Base-by-base conservation (phyloP, 139 green algal species). In the Auxenochlorella pyrenoidosa region DNA sequence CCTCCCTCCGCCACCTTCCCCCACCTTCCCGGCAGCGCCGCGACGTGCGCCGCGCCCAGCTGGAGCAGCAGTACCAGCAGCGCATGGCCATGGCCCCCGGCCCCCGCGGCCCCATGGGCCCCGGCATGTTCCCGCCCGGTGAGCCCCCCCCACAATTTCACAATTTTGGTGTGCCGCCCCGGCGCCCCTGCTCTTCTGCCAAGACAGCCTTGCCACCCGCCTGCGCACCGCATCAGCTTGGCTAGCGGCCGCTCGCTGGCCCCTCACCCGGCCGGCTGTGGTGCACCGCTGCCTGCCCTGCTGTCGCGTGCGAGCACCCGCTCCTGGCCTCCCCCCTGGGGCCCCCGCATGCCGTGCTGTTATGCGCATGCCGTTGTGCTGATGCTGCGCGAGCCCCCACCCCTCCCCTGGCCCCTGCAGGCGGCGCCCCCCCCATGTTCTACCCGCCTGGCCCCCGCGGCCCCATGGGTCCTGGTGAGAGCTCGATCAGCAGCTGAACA, bases 41-140 rank as follows among this genome's bases (percentile, higher is more conserved):
- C 83, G 95, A 97, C 51, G 90, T 95, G 34, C 93, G 95, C 90
- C 91, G 91, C 75, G 94, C 92, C 70, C 95, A 97, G 92, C 91
- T 97, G 66, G 90, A 96, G 88, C 91, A 95, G 90, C 92, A 96
- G 87, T 91, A 95, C 81, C 90, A 90, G 71, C 85, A 88, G 88
- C 83, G 83, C 79, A 86, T 89, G 34, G 76, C 51, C 24, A 77
- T 91, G 72, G 76, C 80, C 12, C 83, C 54, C 22, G 86, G 79
- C 75, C 89, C 87, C 24, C 78, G 76, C 40, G 91, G 87, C n/a
- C 87, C 91, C 65, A 94, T 95, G 90, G 89, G 86, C 70, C 85
- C 87, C 34, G 85, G 82, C 65, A 90, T 87, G 54, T 85, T 78
- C 81, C 81, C 81, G 51, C 87, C 71, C n/a, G 86, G 76, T 81